Evolutionary conservation across 1,139 yeast genomes (phyloP).

Genomic region (Candida smagusa): DNA sequence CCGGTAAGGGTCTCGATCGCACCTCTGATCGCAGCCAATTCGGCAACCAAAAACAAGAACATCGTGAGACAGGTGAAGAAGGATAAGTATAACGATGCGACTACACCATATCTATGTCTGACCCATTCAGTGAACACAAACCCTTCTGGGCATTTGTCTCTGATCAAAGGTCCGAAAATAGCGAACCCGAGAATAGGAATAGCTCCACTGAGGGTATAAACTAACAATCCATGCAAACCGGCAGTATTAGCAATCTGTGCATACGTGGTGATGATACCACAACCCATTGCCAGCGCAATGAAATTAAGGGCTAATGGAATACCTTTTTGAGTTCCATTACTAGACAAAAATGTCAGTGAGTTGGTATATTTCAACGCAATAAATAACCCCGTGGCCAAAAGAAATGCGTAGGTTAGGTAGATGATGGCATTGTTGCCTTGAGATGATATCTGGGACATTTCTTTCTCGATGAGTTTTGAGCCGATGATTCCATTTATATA

Average conservation of each 20-base stretch:
- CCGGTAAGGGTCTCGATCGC: conserved; percentile 81
- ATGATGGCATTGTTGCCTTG: conserved; percentile 67
- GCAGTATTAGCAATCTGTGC: conserved; percentile 82
- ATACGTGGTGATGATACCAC: conserved; percentile 83
- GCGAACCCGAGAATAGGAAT: conserved; percentile 83
- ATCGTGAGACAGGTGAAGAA: conserved; percentile 82
- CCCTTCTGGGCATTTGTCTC: conserved; percentile 82
- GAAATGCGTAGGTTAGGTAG: conserved; percentile 66
- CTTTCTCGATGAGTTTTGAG: not conserved
- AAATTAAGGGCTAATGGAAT: conserved; percentile 82
- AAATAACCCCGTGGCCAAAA: conserved; percentile 57
- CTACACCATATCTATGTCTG: conserved; percentile 68
- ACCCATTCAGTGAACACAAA: conserved; percentile 97
- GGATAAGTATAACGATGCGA: conserved; percentile 72
- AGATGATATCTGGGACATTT: conserved; percentile 32
- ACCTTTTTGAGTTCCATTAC: conserved; percentile 78
- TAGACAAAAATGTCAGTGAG: conserved; percentile 57
- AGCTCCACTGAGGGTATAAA: conserved; percentile 78
- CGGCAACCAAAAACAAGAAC: conserved; percentile 86
- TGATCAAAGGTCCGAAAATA: conserved; percentile 73
- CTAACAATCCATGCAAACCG: conserved; percentile 85
- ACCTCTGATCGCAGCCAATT: conserved; percentile 72
- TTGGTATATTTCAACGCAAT: conserved; percentile 53
- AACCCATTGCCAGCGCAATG: conserved; percentile 90
- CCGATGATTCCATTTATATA: no score